These are phyloP conservation scores for Linaria vulgaris DNA, from an alignment of 257 asterid genomes.

Conservation along the genomic window DNA sequence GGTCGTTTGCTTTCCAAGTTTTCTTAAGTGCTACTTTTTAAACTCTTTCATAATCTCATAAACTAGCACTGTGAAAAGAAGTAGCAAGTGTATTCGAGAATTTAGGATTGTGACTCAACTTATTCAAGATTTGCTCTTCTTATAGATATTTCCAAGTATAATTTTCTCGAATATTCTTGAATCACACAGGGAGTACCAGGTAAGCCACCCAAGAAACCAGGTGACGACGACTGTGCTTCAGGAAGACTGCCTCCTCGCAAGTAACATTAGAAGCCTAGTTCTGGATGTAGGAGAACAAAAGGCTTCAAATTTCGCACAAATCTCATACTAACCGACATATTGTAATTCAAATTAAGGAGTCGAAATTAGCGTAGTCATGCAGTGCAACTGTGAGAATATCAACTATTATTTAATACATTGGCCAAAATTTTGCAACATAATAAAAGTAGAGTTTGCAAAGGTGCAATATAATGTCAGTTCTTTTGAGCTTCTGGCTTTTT, in stretches of 20 bases:
- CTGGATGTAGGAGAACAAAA: slow-evolving; percentile 35
- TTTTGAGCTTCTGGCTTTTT: not conserved
- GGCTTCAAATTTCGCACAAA: slow-evolving; percentile 1
- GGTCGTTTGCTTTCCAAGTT: not conserved
- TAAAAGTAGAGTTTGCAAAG: not conserved
- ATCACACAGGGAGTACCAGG: slow-evolving; percentile 48
- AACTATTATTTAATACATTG: not conserved
- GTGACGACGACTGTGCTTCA: slow-evolving; percentile 40
- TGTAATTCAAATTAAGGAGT: slow-evolving; percentile 15
- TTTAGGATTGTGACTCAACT: not conserved
- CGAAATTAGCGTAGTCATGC: slow-evolving; percentile 6
- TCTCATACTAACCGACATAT: not conserved
- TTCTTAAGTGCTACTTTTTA: too few relatives aligned
- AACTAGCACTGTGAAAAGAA: not conserved
- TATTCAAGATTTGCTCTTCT: not conserved
- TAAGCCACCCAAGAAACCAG: slow-evolving; percentile 46
- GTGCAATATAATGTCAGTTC: not conserved
- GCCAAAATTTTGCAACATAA: slow-evolving; percentile 20
- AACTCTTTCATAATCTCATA: not conserved
- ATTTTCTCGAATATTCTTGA: slow-evolving; percentile 7
- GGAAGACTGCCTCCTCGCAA: slow-evolving; percentile 29
- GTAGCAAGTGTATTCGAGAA: not conserved
- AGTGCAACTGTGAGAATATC: not conserved
- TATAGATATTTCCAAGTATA: not conserved
- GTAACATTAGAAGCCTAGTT: slow-evolving; percentile 40